Conservation (phyloP, 2,329 filamentous ascomycete genomes). For the Podosphaera xanthii region DNA sequence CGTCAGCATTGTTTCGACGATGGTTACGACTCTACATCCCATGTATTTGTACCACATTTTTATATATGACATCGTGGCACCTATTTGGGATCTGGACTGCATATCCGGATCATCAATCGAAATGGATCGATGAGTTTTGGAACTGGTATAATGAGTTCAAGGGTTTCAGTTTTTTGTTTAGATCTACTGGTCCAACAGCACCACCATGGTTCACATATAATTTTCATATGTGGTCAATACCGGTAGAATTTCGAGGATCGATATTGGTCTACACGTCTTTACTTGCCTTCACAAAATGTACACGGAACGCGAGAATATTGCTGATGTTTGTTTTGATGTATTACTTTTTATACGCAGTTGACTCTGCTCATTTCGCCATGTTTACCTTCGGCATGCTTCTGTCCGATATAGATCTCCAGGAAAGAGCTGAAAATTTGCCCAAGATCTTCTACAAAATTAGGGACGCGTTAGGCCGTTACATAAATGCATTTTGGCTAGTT, state of each 20-base stretch:
- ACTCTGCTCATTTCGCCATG: slow-evolving; percentile 38
- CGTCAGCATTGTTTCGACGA: slow-evolving; percentile 24
- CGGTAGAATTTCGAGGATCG: slow-evolving; percentile 39
- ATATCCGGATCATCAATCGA: slow-evolving; percentile 6
- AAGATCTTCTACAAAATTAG: slow-evolving; percentile 21
- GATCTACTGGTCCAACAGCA: slow-evolving; percentile 24
- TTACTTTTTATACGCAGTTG: slow-evolving; percentile 46
- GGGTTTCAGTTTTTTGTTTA: slow-evolving; percentile 46
- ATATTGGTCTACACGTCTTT: slow-evolving; percentile 34
- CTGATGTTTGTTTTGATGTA: slow-evolving; percentile 28
- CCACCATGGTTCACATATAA: slow-evolving; percentile 33
- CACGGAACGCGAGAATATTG: slow-evolving; percentile 29
- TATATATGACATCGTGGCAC: slow-evolving; percentile 13
- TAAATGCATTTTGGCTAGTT: slow-evolving; percentile 27
- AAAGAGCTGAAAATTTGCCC: slow-evolving; percentile 27
- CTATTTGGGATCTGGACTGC: slow-evolving; percentile 12
- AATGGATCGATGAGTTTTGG: slow-evolving; percentile 10
- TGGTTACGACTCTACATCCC: slow-evolving; percentile 24
- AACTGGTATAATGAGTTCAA: slow-evolving; percentile 28
- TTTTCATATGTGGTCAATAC: slow-evolving; percentile 33
- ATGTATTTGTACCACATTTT: slow-evolving; percentile 21
- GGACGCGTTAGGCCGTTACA: slow-evolving; percentile 18
- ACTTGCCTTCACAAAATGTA: slow-evolving; percentile 30
- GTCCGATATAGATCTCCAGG: slow-evolving; percentile 35
- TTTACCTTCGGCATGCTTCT: slow-evolving; percentile 39